Evolutionary conservation across 441 rosid species (phyloP), one percentile per base, ranked within the genome.

Genomic region (Cnidoscolus chayamansa): DNA sequence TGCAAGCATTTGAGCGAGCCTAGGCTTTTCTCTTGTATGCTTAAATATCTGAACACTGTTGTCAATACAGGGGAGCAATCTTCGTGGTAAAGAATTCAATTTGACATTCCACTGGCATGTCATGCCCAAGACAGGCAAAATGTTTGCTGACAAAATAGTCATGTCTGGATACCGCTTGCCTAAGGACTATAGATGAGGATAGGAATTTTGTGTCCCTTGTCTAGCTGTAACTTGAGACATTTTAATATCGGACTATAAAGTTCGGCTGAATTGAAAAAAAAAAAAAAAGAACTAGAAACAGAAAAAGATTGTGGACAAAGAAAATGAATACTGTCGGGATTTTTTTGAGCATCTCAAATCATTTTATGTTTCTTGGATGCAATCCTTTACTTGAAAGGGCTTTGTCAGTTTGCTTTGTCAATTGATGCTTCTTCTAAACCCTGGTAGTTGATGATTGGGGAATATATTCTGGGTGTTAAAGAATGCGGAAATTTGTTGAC

Each of bases 101-200:
- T 79, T 95, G 81, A 93, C 99, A 10, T 81, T 95, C 83, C 99
- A 91, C 73, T 95, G 99, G 99, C 97, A 91, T 72, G 97, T 95
- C 62, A 95, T 95, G 99, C 98, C 99, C 19, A 95, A 95, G 86
- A 87, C 97, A 0, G 97, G 99, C 70, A 95, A 89, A 88, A 95
- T 91, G 99, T 87, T 89, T 74, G 86, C 92, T 0, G 83, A 90
- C 82, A 94, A 94, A 76, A 59, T 94, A 37, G 92, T 91, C 72
- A 78, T 88, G 88, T 64, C 98, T 30, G 99, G 99, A 59, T 93
- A 87, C 82, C 88, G 76, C 53, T 79, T 95, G 73, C 99, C 97
- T 16, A 83, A 91, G 75, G 90, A 88, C 55, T 95, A 95, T 72
- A 88, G 88, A 86, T 89, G 78, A 86, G 79, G 70, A 40, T 54